Evolutionary conservation across 2,329 filamentous ascomycete species (phyloP), one percentile per base, ranked within the genome.

Genomic region (Cyphellophora attinorum): DNA sequence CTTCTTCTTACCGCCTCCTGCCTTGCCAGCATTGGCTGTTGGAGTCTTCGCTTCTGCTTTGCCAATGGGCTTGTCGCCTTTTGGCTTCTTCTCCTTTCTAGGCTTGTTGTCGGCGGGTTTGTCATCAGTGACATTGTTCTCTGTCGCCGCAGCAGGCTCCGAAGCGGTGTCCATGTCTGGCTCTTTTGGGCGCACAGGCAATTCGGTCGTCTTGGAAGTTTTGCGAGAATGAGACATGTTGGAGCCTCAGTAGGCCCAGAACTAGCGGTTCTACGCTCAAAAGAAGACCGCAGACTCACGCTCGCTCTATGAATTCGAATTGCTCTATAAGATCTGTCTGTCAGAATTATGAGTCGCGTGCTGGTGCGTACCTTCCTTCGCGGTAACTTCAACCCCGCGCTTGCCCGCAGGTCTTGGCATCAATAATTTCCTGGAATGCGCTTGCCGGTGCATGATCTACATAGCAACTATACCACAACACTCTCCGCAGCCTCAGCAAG

Each of bases 11-110:
- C 28, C 31, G 16, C 32, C 36, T 17, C 42, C 42, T 13, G 35
- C 39, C 15, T 16, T 16, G 23, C 27, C 27, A 10, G 23, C 35
- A 19, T 31, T 32, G 18, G 15, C 29, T 3, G 17, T 12, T 5
- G 55, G 41, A n/a, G 55, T 40, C 44, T 66, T 68, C n/a, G 58
- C 51, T 42, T 64, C 64, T 13, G 54, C 36, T 49, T 67, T 66
- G 32, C 56, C 58, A 41, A 54, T 51, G 25, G 60, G 53, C 47
- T 63, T 59, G 25, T 56, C 57, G 62, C 15, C 58, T 57, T 17
- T 36, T 38, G 55, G 52, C 25, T 64, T 55, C 45, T 68, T 59
- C 12, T 58, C 56, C 35, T 54, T 48, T 49, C 72, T 71, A 46
- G 60, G 67, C 55, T 67, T 71, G 8, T 31, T 32, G 16, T 29